Evolutionary conservation across 306 rosid species (phyloP).

Genomic region (Castanea mollissima): DNA sequence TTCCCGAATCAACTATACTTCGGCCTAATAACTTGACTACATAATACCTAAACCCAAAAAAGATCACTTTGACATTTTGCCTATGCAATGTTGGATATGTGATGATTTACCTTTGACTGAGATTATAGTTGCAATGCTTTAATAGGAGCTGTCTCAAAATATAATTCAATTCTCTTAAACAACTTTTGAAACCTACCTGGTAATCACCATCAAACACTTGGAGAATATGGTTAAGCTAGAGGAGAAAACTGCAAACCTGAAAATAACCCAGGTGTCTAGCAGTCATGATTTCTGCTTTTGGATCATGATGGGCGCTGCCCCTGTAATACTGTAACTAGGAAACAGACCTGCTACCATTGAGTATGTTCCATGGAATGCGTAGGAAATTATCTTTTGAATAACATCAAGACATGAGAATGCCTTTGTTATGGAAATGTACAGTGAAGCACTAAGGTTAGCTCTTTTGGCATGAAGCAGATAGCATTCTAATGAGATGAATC

Average conservation of each 20-base stretch:
- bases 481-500: neutral
- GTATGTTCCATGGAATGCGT: neutral
- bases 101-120: neutral
- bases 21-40: neutral
- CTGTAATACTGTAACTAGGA: neutral
- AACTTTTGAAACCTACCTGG: neutral
- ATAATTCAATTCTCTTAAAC: neutral
- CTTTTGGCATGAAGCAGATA: neutral
- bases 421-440: neutral
- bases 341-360: neutral
- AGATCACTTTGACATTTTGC: neutral
- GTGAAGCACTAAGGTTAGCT: neutral
- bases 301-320: neutral
- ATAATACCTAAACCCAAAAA: neutral
- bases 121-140: too few species aligned
- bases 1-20: neutral
- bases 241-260: neutral
- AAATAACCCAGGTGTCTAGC: neutral
- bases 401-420: neutral
- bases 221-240: neutral
- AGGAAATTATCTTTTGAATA: neutral
- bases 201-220: neutral
- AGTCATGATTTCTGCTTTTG: neutral
- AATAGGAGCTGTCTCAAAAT: neutral
- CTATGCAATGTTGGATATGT: neutral